Evolutionary conservation across 768 basidiomycete genomes (phyloP), one percentile per base, ranked within the genome.

Genomic region (Pisolithus sp.): DNA sequence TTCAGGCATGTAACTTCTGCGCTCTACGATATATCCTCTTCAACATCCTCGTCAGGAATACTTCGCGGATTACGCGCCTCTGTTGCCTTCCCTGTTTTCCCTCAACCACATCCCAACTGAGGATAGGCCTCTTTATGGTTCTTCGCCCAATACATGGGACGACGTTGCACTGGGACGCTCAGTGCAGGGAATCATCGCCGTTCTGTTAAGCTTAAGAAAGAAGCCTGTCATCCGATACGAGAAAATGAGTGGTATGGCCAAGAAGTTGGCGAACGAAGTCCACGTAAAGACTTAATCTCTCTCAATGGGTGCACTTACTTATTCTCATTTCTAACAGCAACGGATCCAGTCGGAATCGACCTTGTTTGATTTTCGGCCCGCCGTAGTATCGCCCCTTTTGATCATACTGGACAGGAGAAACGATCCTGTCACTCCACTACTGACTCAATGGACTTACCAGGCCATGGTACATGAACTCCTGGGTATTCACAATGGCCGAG

Each of bases 391-490:
- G 2, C 96, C 96, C 7, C 64, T 98, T 41, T 73, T 99, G 31
- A 77, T 99, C 47, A 90, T 99, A 57, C 77, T 99, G 50, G 96
- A 99, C 70, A 80, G 96, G 55, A 76, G 95, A 56, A 97, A 96
- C 68, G 96, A 99, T 62, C 96, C 96, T 2, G 91, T 98, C 5
- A 98, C 96, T 0, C 96, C 96, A 4, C 71, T 98, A 36, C 76
- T 98, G 28, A 92, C 92, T 2, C 96, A 97, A 68, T 98, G 96
- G 96, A 98, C 96, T 23, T 98, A 98, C 71, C 95, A 98, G 66
- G 96, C 95, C 1, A 97, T 98, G 94, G 96, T 98, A 0, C 96
- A 99, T 62, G 96, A 98, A 65, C 74, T 96, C 13, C 71, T 98
- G 7, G 87, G 89, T 2, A 96, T 99, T 43, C 85, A 89, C 55